Conservation (phyloP, 1,139 yeast species). For the Taphrina communis region DNA sequence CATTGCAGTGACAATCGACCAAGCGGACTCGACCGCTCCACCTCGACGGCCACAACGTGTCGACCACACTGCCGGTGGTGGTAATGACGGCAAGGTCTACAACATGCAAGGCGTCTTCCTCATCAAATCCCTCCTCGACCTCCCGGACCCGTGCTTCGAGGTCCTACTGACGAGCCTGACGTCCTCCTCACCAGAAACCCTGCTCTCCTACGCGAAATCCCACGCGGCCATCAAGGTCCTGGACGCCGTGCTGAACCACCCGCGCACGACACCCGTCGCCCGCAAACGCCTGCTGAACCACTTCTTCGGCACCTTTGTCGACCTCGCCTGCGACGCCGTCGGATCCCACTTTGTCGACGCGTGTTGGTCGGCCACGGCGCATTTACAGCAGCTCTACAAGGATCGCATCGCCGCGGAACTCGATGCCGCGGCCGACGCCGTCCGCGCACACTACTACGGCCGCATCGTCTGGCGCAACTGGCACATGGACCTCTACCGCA, state of each 20-base stretch:
- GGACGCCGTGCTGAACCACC: slow-evolving; percentile 64
- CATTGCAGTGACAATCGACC: slow-evolving; percentile 7
- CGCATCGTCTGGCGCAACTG: slow-evolving; percentile 94
- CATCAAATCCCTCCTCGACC: slow-evolving; percentile 15
- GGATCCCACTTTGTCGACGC: slow-evolving; percentile 91
- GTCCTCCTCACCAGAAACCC: slow-evolving; percentile 17
- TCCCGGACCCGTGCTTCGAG: slow-evolving; percentile 5
- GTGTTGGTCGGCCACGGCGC: slow-evolving; percentile 77
- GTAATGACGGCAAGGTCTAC: slow-evolving; percentile 4
- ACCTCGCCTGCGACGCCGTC: slow-evolving; percentile 79
- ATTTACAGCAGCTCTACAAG: slow-evolving; percentile 74
- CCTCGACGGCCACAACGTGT: slow-evolving; percentile 4
- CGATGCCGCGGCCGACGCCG: slow-evolving; percentile 58
- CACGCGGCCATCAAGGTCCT: slow-evolving; percentile 41
- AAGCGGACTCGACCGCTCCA: slow-evolving; percentile 9
- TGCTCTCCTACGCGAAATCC: slow-evolving; percentile 38
- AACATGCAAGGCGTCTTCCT: slow-evolving; percentile 39
- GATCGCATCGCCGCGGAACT: slow-evolving; percentile 82
- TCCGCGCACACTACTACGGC: slow-evolving; percentile 79
- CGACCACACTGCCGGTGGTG: not conserved
- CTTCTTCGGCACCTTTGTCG: slow-evolving; percentile 59
- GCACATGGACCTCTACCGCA: slow-evolving; percentile 72
- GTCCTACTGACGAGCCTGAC: slow-evolving; percentile 5
- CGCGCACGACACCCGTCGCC: slow-evolving; percentile 59
- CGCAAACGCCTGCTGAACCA: slow-evolving; percentile 73